Evolutionary conservation across 2,329 filamentous ascomycete species (phyloP).

Genomic region (Pseudogymnoascus sp.): DNA sequence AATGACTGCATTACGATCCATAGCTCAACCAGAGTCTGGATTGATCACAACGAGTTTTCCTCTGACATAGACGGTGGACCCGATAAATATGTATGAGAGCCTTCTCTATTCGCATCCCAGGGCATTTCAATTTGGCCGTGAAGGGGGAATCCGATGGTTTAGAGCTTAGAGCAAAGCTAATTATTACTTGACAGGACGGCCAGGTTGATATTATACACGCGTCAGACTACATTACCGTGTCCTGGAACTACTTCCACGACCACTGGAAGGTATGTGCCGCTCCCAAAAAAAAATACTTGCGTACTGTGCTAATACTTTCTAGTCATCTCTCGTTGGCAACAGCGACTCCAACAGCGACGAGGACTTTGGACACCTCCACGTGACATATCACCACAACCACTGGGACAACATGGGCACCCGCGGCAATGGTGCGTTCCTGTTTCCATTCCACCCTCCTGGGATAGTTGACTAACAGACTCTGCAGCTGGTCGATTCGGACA

Average conservation of each 20-base stretch:
- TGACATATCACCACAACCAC: conserved; percentile 23
- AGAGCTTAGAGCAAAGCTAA: not conserved
- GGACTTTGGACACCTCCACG: conserved; percentile 22
- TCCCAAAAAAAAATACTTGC: no score
- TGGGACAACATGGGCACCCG: conserved; percentile 19
- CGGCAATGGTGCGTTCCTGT: conserved; percentile 31
- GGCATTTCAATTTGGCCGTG: not conserved
- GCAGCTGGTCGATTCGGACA: conserved; percentile 42
- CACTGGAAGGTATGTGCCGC: conserved; percentile 26
- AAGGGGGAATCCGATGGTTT: not conserved
- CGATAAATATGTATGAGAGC: conserved; percentile 23
- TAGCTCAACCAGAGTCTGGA: conserved; percentile 39
- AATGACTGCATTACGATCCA: conserved; percentile 46
- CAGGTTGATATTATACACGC: conserved; percentile 37
- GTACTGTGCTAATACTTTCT: not conserved
- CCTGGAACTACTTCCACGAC: conserved; percentile 36
- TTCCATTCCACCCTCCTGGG: conserved; percentile 42
- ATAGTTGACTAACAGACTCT: conserved; percentile 37
- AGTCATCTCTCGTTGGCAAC: conserved; percentile 23
- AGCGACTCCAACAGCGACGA: conserved; percentile 22
- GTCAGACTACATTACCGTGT: conserved; percentile 36
- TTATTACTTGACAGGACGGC: conserved; percentile 31
- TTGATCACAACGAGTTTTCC: conserved; percentile 37
- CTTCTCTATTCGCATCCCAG: not conserved
- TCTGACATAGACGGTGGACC: conserved; percentile 31